Base-by-base conservation (phyloP, 83 land plant genomes). In the Picea engelmannii region DNA sequence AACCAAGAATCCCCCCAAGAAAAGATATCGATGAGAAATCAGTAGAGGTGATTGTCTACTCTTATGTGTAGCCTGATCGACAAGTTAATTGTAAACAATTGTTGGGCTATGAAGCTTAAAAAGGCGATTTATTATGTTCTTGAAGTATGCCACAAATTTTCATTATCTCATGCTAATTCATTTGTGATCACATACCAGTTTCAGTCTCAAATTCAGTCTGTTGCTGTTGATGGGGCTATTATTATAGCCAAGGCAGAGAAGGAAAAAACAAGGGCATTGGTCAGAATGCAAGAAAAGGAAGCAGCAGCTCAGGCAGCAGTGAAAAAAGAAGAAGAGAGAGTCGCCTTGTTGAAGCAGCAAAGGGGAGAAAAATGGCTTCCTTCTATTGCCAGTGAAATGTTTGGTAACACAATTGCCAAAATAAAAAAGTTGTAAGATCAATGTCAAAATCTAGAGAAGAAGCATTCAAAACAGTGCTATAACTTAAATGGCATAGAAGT, bases 351-450 rank as follows among this genome's bases (percentile, higher is more conserved):
- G 76, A 92, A 92, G 82, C 88, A 49, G 79, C 82, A 82, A 35
- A 83, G 95, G 64, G 95, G 95, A 18, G 95, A 92, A 76, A 87
- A 82, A 83, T 92, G 95, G 95, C 84, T 90, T 10, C 95, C 95
- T 63, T 86, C 95, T 16, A 78, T 90, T 70, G 91, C 89, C 20
- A 87, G 66, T 66, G 80, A 87, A 65, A 90, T 81, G 82, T 6
- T 38, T 38, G 47, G 47, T 40, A n/a, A 69, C 9, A 18, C 9
- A 69, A 40, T 17, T 17, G 74, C 74, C 17, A 35, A 38, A 38
- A 17, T 6, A 0, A 69, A 17, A 1, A 20, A 68, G 38, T 38
- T 38, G 74, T 47, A 38, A 38, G 40, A 69, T 5, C 49, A 38
- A 38, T 69, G 35, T 42, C 21, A 4, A 38, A 69, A 69, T 69